Evolutionary conservation across 1,139 yeast genomes (phyloP), one percentile per base, ranked within the genome.

Genomic region (Magnusiomyces ingens): DNA sequence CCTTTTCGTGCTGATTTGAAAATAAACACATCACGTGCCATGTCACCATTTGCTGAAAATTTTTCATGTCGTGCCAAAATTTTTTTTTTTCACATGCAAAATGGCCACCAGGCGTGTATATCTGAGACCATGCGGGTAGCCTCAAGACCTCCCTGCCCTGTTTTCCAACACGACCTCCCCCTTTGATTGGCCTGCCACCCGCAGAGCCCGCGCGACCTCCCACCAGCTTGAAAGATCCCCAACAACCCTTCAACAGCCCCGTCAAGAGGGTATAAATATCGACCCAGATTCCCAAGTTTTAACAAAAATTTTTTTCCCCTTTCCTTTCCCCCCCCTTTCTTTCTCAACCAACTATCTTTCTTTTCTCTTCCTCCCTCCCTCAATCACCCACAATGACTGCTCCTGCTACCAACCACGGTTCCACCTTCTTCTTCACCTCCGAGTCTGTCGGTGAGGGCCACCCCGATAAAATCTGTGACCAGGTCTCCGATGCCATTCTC

Each of bases 381-480:
- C 50, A 12, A 36, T 6, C n/a, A 3, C n/a, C 49, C 51, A 51
- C 42, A 57, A 66, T 66, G 68, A 65, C 68, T 58, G 66, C 69
- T 52, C 58, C 65, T 48, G 52, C 61, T 37, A 45, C 55, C 37
- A 52, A 54, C 45, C 56, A 60, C 56, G 40, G 40, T n/a, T 74
- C 71, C 65, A 77, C 82, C 59, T 87, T 87, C 74, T 78, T 88
- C 68, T 87, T 88, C 73, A 87, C 96, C 66, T 91, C 98, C 64
- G 99, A 93, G 79, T 65, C 96, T 64, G 96, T 89, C 66, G 96
- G 96, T 78, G 96, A 89, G 76, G 98, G 98, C 71, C 98, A 93
- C 82, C 98, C 99, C 71, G 99, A 93, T 74, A 93, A 93, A 84
- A 94, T 93, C 78, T 93, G 99, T 78, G 99, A 93, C 76, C 99